Evolutionary conservation across 192 early-diverging fungal genomes (phyloP).

Genomic region (Umbelopsis isabellina): DNA sequence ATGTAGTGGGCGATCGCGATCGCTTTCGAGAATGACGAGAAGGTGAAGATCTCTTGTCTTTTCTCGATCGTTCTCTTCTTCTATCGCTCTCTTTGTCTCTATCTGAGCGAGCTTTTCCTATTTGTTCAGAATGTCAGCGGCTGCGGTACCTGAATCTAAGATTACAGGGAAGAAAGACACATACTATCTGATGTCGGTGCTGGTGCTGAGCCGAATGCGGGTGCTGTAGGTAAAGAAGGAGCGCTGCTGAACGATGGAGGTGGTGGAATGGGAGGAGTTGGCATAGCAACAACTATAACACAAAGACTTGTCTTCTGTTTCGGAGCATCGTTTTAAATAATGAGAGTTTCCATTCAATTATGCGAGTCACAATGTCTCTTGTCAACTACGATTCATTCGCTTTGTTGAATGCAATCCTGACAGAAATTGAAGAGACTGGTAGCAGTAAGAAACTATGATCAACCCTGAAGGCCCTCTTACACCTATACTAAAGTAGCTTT

Average conservation of each 20-base stretch:
- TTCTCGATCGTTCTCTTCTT: not conserved
- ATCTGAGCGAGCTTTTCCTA: not conserved
- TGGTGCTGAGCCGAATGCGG: slow-evolving; percentile 4
- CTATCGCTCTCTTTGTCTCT: not conserved
- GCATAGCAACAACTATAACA: not conserved
- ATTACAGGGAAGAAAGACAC: not conserved
- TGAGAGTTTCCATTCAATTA: not conserved
- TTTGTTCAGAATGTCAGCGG: not conserved
- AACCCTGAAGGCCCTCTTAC: not conserved
- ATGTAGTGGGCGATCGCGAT: slow-evolving; percentile 13
- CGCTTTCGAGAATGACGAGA: slow-evolving; percentile 20
- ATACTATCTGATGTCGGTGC: not conserved
- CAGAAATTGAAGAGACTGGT: slow-evolving; percentile 16
- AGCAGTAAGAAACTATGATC: not conserved
- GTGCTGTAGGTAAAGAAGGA: not conserved
- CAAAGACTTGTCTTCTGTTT: not conserved
- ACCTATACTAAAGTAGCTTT: not conserved
- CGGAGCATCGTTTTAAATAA: not conserved
- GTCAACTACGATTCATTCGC: slow-evolving; percentile 5
- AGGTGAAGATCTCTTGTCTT: slow-evolving; percentile 3
- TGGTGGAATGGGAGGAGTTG: slow-evolving; percentile 6
- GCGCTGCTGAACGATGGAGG: slow-evolving; percentile 10
- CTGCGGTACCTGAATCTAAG: not conserved
- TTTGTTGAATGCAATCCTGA: not conserved
- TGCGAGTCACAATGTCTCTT: slow-evolving; percentile 16